These are phyloP conservation scores for Scedosporium minutisporum DNA, from an alignment of 2,329 filamentous ascomycete species.

Conservation along the genomic window DNA sequence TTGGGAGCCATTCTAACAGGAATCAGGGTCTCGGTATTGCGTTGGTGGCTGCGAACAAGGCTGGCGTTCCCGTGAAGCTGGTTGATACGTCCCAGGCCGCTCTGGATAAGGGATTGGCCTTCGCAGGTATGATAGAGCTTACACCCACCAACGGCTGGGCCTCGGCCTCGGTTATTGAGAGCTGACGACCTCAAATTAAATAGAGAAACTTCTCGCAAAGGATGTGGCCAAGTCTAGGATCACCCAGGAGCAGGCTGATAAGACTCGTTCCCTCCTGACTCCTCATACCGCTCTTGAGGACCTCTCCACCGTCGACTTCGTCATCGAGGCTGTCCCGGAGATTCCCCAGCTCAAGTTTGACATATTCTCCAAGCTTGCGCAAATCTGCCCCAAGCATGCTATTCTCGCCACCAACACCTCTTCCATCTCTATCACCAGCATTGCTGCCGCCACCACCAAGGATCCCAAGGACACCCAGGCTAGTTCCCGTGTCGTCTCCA, in stretches of 20 bases:
- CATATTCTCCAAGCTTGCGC: conserved; percentile 76
- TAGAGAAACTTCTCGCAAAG: conserved; percentile 87
- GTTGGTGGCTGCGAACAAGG: conserved; percentile 79
- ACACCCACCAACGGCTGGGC: background rate
- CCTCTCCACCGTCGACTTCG: conserved; percentile 80
- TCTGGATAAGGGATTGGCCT: conserved; percentile 79
- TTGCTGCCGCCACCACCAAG: conserved; percentile 74
- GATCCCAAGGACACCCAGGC: conserved; percentile 72
- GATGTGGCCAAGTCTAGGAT: conserved; percentile 83
- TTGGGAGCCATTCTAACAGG: conserved; percentile 12
- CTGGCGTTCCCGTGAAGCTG: conserved; percentile 72
- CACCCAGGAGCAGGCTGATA: conserved; percentile 69
- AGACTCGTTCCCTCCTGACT: conserved; percentile 58
- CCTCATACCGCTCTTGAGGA: conserved; percentile 66
- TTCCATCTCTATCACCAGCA: conserved; percentile 95
- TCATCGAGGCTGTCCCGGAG: conserved; percentile 96
- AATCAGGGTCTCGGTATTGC: conserved; percentile 85
- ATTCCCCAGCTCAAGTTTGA: conserved; percentile 77
- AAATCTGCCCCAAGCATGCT: conserved; percentile 72
- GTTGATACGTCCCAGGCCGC: conserved; percentile 78
- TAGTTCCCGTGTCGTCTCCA: conserved; percentile 82
- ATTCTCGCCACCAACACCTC: conserved; percentile 96
- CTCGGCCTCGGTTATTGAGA: background rate
- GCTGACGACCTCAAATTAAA: background rate
- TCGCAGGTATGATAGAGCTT: conserved; percentile 53